These are phyloP conservation scores for Aspergillus niger DNA, from an alignment of 2,329 filamentous ascomycete genomes.

Conservation along the genomic window DNA sequence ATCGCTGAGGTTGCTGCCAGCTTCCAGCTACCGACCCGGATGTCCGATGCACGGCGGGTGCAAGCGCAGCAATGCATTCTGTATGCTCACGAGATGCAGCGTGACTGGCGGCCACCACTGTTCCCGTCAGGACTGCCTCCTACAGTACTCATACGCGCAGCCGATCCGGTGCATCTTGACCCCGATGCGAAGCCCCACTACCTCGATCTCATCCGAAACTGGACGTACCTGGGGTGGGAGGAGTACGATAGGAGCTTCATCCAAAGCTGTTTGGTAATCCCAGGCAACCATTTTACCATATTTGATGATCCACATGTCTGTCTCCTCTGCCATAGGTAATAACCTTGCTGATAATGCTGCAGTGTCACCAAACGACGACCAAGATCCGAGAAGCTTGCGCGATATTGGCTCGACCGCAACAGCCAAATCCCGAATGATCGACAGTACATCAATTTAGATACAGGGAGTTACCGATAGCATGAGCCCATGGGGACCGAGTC, in stretches of 20 bases:
- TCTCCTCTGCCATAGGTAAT: not conserved
- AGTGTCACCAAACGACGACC: not conserved
- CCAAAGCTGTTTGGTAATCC: not conserved
- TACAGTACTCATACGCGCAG: conserved; percentile 1
- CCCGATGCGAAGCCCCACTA: not conserved
- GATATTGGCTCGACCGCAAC: not conserved
- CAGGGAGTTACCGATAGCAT: too few relatives aligned
- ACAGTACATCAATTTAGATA: not conserved
- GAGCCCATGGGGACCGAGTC: not conserved
- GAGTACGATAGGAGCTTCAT: conserved; percentile 9
- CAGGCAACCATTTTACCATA: conserved; percentile 12
- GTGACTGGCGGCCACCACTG: conserved; percentile 3
- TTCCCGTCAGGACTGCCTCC: not conserved
- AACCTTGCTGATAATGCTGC: not conserved
- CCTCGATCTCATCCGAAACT: not conserved
- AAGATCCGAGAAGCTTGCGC: not conserved
- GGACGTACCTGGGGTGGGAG: conserved; percentile 8
- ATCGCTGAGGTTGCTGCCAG: not conserved
- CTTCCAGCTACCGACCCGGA: conserved; percentile 1
- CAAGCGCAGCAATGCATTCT: conserved; percentile 8
- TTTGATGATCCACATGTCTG: conserved; percentile 7
- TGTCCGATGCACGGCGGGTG: not conserved
- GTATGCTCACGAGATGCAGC: conserved; percentile 1
- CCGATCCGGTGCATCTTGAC: not conserved
- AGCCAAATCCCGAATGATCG: not conserved